Evolutionary conservation across 1,284 basidiomycete genomes (phyloP).

Genomic region (Ganoderma boninense): DNA sequence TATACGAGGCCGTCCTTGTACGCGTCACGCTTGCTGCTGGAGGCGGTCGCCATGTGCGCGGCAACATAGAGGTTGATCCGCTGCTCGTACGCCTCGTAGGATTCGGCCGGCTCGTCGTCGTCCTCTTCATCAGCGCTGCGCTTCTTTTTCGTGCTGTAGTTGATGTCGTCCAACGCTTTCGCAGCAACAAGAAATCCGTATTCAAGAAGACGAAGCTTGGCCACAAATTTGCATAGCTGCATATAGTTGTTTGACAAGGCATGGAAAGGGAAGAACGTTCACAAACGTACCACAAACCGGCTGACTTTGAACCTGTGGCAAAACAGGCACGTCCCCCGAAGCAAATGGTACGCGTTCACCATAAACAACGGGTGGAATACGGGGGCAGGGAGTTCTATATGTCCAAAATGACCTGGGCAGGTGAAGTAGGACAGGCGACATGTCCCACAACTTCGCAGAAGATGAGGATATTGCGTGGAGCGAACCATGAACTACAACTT

Average conservation of each 20-base stretch:
- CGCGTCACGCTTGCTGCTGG: conserved; percentile 74
- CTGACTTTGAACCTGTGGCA: conserved; percentile 94
- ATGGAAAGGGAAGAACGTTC: not conserved
- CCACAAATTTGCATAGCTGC: conserved; percentile 84
- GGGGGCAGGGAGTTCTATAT: conserved; percentile 95
- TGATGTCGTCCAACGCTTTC: conserved; percentile 75
- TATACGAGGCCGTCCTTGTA: conserved; percentile 93
- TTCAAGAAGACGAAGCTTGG: conserved; percentile 91
- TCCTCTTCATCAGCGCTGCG: conserved; percentile 53
- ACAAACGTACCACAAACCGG: conserved; percentile 72
- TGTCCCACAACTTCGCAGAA: conserved; percentile 83
- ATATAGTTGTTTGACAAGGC: conserved; percentile 3
- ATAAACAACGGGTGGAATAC: conserved; percentile 99
- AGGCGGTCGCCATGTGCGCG: conserved; percentile 66
- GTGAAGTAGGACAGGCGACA: conserved; percentile 92
- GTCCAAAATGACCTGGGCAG: conserved; percentile 99
- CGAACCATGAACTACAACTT: conserved; percentile 43
- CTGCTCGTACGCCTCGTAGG: conserved; percentile 70
- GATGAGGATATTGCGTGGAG: conserved; percentile 9
- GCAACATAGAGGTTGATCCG: conserved; percentile 81
- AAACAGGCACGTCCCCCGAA: conserved; percentile 93
- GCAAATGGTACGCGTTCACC: conserved; percentile 88
- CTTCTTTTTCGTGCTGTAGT: conserved; percentile 43
- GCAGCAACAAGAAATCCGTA: conserved; percentile 90
- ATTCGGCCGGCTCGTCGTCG: conserved; percentile 57